A percentile compares a stretch with the other conserved stretches of the same genome.
Conservation (phyloP, 768 basidiomycete species). For the Myochromella boudieri region DNA sequence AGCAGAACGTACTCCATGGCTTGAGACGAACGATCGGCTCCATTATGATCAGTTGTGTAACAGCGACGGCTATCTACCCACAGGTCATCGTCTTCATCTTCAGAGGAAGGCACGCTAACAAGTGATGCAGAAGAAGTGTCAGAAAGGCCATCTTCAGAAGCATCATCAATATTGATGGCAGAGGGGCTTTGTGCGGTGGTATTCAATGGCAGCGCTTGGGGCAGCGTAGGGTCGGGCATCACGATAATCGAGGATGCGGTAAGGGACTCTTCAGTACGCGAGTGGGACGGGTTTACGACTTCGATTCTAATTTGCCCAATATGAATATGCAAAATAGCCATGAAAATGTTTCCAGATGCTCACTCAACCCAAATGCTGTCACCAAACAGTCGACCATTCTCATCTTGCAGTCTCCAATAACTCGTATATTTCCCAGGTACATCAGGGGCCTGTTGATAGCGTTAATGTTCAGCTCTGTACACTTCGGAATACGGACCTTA, state of each 20-base stretch:
- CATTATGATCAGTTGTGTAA: conserved; percentile 26
- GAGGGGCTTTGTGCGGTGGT: background rate
- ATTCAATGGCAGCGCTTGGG: conserved; percentile 13
- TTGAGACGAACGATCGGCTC: conserved; percentile 26
- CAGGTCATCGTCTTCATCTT: conserved; percentile 51
- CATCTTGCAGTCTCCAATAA: conserved; percentile 73
- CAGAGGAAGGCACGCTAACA: conserved; percentile 59
- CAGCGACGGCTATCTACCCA: conserved; percentile 59
- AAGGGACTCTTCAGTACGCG: conserved; percentile 48
- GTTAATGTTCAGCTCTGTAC: background rate
- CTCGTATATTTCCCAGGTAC: conserved; percentile 68
- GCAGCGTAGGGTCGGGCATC: conserved; percentile 52
- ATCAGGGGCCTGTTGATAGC: conserved; percentile 61
- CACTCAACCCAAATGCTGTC: conserved; percentile 80
- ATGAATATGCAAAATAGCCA: conserved; percentile 7
- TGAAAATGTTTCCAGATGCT: conserved; percentile 24
- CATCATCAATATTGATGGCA: conserved; percentile 20
- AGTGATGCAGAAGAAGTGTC: conserved; percentile 56
- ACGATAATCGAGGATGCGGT: conserved; percentile 68
- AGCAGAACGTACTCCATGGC: conserved; percentile 67
- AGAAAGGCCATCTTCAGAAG: conserved; percentile 33
- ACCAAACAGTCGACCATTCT: conserved; percentile 61
- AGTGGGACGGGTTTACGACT: conserved; percentile 52
- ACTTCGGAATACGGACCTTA: conserved; percentile 45
- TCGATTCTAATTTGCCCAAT: conserved; percentile 47